Evolutionary conservation across 306 rosid species (phyloP).

Genomic region (Pterocarpus santalinus): DNA sequence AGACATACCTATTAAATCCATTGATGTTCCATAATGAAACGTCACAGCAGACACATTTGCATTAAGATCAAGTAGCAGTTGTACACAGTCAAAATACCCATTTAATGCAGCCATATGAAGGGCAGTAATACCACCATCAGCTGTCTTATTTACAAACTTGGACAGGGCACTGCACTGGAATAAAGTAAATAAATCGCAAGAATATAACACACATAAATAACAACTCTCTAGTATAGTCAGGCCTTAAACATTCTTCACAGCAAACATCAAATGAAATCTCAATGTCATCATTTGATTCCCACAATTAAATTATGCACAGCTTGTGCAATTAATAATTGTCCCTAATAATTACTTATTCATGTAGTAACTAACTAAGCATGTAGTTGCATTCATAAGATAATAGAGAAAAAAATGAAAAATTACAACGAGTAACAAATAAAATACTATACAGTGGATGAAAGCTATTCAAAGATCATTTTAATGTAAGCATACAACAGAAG

Average conservation of each 20-base stretch:
- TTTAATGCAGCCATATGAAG: slow-evolving; percentile 94
- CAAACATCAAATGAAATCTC: slow-evolving; percentile 26
- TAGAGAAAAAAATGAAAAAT: not conserved
- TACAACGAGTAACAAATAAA: not conserved
- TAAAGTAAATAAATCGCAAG: slow-evolving; percentile 74
- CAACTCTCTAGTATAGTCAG: slow-evolving; percentile 19
- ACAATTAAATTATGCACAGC: not conserved
- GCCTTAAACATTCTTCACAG: slow-evolving; percentile 1
- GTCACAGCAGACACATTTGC: slow-evolving; percentile 81
- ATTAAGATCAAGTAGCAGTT: slow-evolving; percentile 86
- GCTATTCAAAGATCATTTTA: not conserved
- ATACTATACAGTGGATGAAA: slow-evolving; percentile 3
- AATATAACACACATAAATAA: slow-evolving; percentile 47
- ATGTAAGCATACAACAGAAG: not conserved
- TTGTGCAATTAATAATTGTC: slow-evolving; percentile 23
- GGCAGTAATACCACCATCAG: slow-evolving; percentile 95
- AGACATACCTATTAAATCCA: slow-evolving; percentile 90
- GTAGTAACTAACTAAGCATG: slow-evolving; percentile 17
- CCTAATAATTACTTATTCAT: not conserved
- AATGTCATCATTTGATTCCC: slow-evolving; percentile 26
- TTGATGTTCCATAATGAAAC: slow-evolving; percentile 90
- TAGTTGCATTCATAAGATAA: not conserved
- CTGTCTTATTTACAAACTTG: slow-evolving; percentile 89
- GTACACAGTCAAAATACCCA: slow-evolving; percentile 90
- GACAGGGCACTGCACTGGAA: slow-evolving; percentile 97